phyloP scores from a whole-genome alignment of 2,329 filamentous ascomycete species.

The Coniochaeta sp. region DNA sequence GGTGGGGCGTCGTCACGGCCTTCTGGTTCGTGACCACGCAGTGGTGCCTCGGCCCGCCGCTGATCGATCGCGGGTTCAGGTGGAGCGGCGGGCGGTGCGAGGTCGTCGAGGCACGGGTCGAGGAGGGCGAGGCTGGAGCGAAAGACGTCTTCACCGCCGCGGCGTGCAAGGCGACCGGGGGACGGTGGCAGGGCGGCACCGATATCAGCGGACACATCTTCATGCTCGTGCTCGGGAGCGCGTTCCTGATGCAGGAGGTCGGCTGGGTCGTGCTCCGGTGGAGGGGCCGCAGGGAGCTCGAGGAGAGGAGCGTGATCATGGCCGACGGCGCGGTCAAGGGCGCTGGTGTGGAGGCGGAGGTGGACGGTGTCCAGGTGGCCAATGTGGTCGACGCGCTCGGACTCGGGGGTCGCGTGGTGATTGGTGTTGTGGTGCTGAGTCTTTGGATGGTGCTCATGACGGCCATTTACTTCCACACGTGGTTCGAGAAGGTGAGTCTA shows the following conservation, averaged over 20 bases:
- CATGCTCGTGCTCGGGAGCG: constrained; percentile 76
- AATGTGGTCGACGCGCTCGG: constrained; percentile 27
- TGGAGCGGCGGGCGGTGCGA: constrained; percentile 83
- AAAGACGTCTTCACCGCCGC: constrained; percentile 59
- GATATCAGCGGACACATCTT: constrained; percentile 97
- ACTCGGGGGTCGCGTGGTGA: constrained; percentile 47
- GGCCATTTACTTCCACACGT: constrained; percentile 96
- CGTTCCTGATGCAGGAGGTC: constrained; percentile 76
- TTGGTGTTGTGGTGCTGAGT: constrained; percentile 60
- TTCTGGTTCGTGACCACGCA: constrained; percentile 88
- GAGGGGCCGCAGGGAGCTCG: constrained; percentile 34
- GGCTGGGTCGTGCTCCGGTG: constrained; percentile 47
- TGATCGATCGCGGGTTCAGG: constrained; percentile 87
- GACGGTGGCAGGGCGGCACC: constrained; percentile 85
- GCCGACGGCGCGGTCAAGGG: constrained; percentile 58
- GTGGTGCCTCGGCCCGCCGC: constrained; percentile 88
- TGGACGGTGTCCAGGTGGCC: constrained; percentile 10
- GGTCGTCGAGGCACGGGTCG: constrained; percentile 39
- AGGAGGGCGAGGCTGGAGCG: constrained; percentile 37
- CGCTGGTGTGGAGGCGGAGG: constrained; percentile 39
- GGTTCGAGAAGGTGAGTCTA: constrained; percentile 79
- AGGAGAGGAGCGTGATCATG: constrained; percentile 62
- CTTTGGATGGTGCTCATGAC: constrained; percentile 99
- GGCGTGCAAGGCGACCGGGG: constrained; percentile 76
- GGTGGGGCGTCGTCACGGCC: constrained; percentile 66